phyloP scores from a whole-genome alignment of 371 early-diverging fungal species.

The Massospora cicadina region DNA sequence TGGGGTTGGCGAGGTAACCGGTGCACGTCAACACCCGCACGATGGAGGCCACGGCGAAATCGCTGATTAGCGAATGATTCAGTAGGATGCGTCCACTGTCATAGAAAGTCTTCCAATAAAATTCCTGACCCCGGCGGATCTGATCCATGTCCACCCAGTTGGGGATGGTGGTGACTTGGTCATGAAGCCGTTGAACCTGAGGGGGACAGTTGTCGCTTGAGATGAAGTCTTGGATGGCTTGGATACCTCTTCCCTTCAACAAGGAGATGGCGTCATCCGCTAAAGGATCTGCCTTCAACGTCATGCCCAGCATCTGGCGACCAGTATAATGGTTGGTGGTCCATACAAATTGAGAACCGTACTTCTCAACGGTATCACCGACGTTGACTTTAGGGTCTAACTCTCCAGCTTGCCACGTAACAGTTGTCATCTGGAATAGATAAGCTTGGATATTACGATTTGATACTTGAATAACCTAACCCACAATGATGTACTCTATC shows the following conservation, averaged over 20 bases:
- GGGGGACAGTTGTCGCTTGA: background rate
- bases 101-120: background rate
- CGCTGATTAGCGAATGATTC: background rate
- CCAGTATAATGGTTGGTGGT: background rate
- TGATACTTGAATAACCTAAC: too few relatives aligned
- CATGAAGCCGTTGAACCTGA: background rate
- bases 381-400: background rate
- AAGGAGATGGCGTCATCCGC: background rate
- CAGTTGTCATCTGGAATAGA: background rate
- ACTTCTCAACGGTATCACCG: background rate
- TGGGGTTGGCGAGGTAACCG: background rate
- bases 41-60: background rate
- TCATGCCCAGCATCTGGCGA: background rate
- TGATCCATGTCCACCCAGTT: slow-evolving; percentile 6
- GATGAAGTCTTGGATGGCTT: background rate
- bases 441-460: too few relatives aligned
- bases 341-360: background rate
- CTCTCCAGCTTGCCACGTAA: background rate
- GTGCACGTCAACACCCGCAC: slow-evolving; percentile 1
- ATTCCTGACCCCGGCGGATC: background rate
- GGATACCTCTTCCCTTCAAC: background rate
- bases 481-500: too few relatives aligned
- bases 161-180: background rate
- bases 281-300: background rate
- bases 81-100: background rate